These are phyloP conservation scores for Cicer arietinum DNA, from an alignment of 306 rosid genomes.

Conservation along the genomic window DNA sequence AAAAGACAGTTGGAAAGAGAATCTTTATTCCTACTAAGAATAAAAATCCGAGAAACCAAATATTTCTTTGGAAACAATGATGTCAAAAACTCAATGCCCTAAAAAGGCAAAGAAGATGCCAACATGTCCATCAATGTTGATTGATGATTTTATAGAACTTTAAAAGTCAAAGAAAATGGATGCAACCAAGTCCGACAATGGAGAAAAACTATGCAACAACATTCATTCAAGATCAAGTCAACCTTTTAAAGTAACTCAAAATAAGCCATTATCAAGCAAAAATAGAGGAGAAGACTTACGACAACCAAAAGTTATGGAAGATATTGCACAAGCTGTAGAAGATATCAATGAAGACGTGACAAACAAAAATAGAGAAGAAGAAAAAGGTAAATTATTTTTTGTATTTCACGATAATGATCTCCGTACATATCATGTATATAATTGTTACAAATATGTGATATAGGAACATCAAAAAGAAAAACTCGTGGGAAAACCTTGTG, in stretches of 20 bases:
- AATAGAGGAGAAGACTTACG: no score
- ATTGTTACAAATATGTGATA: no score
- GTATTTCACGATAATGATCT: neutral
- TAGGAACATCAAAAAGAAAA: neutral
- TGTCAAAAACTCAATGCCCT: neutral
- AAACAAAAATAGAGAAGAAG: neutral
- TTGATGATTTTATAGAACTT: conserved; percentile 1
- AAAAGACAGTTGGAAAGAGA: no score
- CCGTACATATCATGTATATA: no score
- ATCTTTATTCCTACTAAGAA: no score
- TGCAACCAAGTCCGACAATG: neutral
- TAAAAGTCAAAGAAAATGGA: neutral
- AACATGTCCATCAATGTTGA: neutral
- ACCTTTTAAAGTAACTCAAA: no score
- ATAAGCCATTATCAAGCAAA: no score
- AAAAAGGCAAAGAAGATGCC: conserved; percentile 6
- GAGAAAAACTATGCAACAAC: neutral
- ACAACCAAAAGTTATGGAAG: no score
- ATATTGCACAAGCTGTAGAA: neutral
- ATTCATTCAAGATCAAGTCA: no score
- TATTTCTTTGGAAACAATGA: no score
- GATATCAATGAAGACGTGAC: neutral
- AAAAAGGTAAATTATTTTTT: neutral
- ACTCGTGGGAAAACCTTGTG: neutral
- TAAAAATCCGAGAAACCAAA: no score